phyloP scores from a whole-genome alignment of 2,329 filamentous ascomycete genomes.

The Neofusicoccum sp. region DNA sequence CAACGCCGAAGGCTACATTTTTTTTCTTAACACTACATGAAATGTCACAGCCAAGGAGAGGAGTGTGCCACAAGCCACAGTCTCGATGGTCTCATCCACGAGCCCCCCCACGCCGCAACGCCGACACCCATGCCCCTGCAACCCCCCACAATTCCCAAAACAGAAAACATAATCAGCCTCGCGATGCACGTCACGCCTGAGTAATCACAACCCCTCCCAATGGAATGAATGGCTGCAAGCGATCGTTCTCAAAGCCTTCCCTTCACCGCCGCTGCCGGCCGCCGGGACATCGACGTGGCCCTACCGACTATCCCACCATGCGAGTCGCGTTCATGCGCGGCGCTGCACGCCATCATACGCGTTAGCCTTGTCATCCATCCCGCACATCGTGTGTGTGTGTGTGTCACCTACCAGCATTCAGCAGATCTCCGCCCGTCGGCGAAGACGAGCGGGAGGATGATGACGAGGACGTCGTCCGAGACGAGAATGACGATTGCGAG shows the following conservation, averaged over 20 bases:
- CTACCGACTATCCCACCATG: slow-evolving; percentile 1
- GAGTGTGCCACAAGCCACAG: not conserved
- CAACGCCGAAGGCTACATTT: no score
- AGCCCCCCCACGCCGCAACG: not conserved
- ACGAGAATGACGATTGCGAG: not conserved
- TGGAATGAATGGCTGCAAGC: not conserved
- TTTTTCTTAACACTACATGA: no score
- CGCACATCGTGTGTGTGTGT: not conserved
- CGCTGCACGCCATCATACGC: not conserved
- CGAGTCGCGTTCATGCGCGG: slow-evolving; percentile 17
- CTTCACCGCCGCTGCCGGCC: not conserved
- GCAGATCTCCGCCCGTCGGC: not conserved
- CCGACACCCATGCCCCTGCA: not conserved
- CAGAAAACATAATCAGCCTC: not conserved
- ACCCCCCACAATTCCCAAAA: not conserved
- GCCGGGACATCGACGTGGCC: no score
- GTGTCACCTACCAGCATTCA: slow-evolving; percentile 4
- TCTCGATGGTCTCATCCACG: not conserved
- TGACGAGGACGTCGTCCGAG: not conserved
- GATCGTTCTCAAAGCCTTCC: not conserved
- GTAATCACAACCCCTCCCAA: not conserved
- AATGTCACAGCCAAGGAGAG: not conserved
- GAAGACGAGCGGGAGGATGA: slow-evolving; percentile 7
- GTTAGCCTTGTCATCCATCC: not conserved
- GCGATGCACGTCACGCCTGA: not conserved